Evolutionary conservation across 2,329 filamentous ascomycete species (phyloP).

Genomic region (Tolypocladium album): DNA sequence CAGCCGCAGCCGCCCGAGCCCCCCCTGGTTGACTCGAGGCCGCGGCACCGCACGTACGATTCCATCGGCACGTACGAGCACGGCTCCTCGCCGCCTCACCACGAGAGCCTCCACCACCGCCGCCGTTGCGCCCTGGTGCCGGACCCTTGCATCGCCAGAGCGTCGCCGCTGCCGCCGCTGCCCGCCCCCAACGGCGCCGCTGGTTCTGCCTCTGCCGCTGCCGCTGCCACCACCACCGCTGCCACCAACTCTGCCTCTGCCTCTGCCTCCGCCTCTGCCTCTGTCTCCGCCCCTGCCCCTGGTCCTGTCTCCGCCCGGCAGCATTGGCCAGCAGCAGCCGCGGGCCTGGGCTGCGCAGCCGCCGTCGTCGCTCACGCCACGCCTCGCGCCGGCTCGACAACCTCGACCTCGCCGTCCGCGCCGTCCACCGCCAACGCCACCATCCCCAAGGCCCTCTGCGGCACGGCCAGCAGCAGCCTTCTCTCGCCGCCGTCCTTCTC

Average conservation of each 20-base stretch:
- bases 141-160: neutral
- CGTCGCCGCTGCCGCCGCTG: neutral
- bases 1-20: neutral
- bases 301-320: neutral
- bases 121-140: neutral
- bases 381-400: neutral
- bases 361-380: neutral
- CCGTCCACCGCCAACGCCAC: neutral
- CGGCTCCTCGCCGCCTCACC: no score
- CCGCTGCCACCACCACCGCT: no score
- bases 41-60: neutral
- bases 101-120: neutral
- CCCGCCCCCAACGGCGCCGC: neutral
- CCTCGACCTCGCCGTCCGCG: neutral
- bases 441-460: neutral
- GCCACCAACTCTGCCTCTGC: no score
- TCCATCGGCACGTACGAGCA: neutral
- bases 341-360: neutral
- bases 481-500: conserved; percentile 4
- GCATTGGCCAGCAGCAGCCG: neutral
- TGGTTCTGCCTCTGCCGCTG: neutral
- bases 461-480: neutral
- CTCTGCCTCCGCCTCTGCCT: neutral
- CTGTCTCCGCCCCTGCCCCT: neutral
- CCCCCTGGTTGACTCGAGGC: neutral